Percentiles rank a stretch among this genome's conserved stretches.
These are phyloP conservation scores for Pseudogymnoascus sp. DNA, from an alignment of 2,329 filamentous ascomycete genomes.

Conservation along the genomic window DNA sequence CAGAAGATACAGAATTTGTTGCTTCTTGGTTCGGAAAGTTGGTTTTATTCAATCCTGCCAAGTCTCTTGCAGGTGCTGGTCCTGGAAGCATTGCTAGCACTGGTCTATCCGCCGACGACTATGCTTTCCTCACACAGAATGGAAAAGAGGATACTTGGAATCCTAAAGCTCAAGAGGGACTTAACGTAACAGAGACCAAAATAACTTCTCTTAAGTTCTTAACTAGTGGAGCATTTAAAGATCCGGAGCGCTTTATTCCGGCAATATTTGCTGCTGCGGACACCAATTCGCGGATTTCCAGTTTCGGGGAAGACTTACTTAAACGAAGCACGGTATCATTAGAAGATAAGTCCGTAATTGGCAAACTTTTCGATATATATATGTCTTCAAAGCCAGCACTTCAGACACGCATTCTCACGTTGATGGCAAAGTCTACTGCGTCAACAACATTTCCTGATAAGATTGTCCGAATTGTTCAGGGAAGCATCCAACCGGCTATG, in stretches of 20 bases:
- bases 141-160: conserved; percentile 65
- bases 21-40: conserved; percentile 70
- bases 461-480: conserved; percentile 61
- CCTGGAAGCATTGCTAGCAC: conserved; percentile 30
- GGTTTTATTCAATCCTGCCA: conserved; percentile 49
- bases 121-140: conserved; percentile 59
- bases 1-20: conserved; percentile 64
- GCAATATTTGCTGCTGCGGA: conserved; percentile 78
- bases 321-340: conserved; percentile 71
- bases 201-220: conserved; percentile 63
- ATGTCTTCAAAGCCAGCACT: conserved; percentile 64
- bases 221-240: conserved; percentile 76
- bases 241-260: conserved; percentile 75
- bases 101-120: conserved; percentile 58
- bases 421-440: conserved; percentile 68
- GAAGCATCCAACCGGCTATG: conserved; percentile 48
- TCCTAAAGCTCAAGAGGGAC: conserved; percentile 47
- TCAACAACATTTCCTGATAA: conserved; percentile 63
- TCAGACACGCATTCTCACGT: conserved; percentile 65
- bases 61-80: not conserved
- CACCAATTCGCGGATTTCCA: conserved; percentile 69
- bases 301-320: conserved; percentile 81
- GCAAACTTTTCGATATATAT: conserved; percentile 65
- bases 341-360: conserved; percentile 58
- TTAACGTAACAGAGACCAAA: conserved; percentile 64